Conservation (phyloP, 2,329 filamentous ascomycete genomes). For the Corynespora cassiicola region DNA sequence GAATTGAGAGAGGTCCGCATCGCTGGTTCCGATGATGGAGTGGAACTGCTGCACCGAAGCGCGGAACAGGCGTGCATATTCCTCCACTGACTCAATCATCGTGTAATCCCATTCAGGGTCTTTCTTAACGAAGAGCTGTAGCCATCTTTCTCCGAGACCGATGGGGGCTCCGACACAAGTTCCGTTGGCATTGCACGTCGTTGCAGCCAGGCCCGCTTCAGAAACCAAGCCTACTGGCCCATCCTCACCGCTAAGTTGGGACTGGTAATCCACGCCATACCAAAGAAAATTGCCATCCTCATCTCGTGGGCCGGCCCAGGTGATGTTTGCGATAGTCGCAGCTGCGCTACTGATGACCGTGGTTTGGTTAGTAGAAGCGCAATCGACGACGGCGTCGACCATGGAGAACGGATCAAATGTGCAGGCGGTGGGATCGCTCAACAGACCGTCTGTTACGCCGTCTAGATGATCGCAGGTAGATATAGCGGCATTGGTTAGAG, state of each 20-base stretch:
- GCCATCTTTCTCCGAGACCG: conserved; percentile 5
- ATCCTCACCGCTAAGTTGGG: conserved; percentile 10
- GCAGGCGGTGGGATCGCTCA: conserved; percentile 29
- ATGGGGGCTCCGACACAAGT: conserved; percentile 8
- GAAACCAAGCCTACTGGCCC: neutral
- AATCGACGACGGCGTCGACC: conserved; percentile 16
- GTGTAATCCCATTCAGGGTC: conserved; percentile 10
- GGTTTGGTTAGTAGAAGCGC: conserved; percentile 3
- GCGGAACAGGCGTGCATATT: conserved; percentile 11
- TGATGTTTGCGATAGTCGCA: conserved; percentile 19
- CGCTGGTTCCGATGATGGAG: conserved; percentile 17
- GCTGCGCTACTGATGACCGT: conserved; percentile 13
- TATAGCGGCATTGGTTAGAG: conserved; percentile 13
- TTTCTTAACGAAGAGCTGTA: conserved; percentile 18
- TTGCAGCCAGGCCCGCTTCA: conserved; percentile 13
- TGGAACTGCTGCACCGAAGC: conserved; percentile 15
- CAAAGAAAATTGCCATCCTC: conserved; percentile 22
- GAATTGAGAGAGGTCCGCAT: conserved; percentile 26
- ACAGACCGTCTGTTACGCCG: conserved; percentile 34
- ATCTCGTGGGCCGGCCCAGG: conserved; percentile 19
- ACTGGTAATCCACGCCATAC: conserved; percentile 14
- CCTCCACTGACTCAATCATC: conserved; percentile 1
- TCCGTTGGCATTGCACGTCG: conserved; percentile 13
- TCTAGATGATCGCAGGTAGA: conserved; percentile 24
- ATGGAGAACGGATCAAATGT: conserved; percentile 12